These are phyloP conservation scores for Colletotrichum horii DNA, from an alignment of 2,329 filamentous ascomycete genomes.

Conservation along the genomic window DNA sequence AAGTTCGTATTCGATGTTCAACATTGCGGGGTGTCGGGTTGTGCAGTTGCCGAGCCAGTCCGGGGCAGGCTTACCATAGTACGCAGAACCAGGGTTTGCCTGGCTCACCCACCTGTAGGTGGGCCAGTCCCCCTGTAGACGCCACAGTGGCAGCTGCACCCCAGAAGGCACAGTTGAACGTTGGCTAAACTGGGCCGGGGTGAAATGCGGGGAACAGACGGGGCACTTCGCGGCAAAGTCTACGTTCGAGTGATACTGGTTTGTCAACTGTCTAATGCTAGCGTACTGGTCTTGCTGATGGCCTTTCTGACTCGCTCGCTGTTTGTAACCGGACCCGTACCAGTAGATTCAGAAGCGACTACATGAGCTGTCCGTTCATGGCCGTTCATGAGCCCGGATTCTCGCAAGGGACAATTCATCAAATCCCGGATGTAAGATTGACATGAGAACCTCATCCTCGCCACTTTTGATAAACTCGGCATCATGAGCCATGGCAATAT, in stretches of 20 bases:
- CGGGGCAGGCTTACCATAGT: neutral
- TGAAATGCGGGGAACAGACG: neutral
- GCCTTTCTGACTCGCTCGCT: neutral
- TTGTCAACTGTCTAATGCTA: neutral
- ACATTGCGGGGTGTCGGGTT: neutral
- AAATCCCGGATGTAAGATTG: neutral
- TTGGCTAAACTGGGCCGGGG: neutral
- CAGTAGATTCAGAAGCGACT: too few relatives aligned
- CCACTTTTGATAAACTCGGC: neutral
- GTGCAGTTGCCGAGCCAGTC: neutral
- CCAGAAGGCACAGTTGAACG: neutral
- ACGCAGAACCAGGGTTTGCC: neutral
- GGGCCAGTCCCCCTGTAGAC: neutral
- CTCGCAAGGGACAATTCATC: neutral
- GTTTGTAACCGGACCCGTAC: too few relatives aligned
- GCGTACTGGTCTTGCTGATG: neutral
- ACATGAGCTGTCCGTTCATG: neutral
- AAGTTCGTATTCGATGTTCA: neutral
- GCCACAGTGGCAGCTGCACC: neutral
- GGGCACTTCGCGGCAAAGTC: neutral
- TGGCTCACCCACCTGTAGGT: neutral
- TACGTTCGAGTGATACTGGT: neutral
- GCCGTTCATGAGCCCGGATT: neutral
- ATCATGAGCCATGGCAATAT: neutral
- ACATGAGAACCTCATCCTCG: neutral